Conservation (phyloP, 2,329 filamentous ascomycete species). For the Neopestalotiopsis sp. region DNA sequence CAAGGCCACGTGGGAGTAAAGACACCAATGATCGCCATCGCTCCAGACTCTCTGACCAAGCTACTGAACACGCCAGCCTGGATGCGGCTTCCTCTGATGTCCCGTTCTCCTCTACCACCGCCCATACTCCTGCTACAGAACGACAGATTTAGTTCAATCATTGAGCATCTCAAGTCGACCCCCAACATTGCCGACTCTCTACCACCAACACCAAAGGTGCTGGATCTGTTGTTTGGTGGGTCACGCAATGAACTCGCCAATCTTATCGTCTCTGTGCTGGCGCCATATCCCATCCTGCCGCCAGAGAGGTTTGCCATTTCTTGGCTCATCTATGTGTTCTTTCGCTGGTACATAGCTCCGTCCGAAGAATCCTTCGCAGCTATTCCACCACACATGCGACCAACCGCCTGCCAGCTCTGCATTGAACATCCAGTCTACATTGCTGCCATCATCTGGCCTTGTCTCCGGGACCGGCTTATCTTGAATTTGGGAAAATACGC, state of each 20-base stretch:
- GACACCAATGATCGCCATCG: not conserved
- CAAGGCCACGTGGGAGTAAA: not conserved
- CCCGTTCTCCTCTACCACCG: not conserved
- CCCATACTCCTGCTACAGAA: not conserved
- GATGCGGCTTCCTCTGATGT: not conserved
- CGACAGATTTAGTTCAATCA: constrained; percentile 2
- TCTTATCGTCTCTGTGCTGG: constrained; percentile 1
- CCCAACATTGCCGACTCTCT: constrained; percentile 4
- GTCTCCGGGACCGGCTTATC: not conserved
- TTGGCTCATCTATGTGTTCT: constrained; percentile 9
- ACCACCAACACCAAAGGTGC: constrained; percentile 5
- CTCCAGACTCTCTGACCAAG: not conserved
- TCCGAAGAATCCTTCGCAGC: not conserved
- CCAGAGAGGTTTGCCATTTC: constrained; percentile 7
- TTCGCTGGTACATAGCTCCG: constrained; percentile 7
- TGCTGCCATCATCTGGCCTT: not conserved
- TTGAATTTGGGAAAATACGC: not conserved
- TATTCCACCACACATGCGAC: constrained; percentile 8
- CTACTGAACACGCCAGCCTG: constrained; percentile 3
- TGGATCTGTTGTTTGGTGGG: constrained; percentile 1
- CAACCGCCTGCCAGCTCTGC: constrained; percentile 2
- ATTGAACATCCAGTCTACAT: not conserved
- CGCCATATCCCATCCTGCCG: not conserved
- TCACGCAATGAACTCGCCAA: constrained; percentile 9
- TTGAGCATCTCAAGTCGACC: not conserved